Evolutionary conservation across 768 basidiomycete species (phyloP).

Genomic region (Grammothele lineata): DNA sequence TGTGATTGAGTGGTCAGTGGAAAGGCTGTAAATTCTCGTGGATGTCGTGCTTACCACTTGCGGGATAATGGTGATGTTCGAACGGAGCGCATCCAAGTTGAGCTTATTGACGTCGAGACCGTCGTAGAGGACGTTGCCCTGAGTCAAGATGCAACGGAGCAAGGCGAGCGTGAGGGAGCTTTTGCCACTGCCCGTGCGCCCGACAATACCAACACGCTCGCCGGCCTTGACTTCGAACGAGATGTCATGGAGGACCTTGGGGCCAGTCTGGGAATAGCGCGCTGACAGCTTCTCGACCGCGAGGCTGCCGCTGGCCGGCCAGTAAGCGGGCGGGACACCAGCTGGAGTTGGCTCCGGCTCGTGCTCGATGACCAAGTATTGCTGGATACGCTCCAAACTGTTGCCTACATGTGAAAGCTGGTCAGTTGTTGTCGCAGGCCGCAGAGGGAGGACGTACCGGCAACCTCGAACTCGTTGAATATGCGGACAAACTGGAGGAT

Average conservation of each 20-base stretch:
- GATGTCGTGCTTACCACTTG: slow-evolving; percentile 44
- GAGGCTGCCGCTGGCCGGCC: slow-evolving; percentile 54
- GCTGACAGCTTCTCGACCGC: slow-evolving; percentile 48
- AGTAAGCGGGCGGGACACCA: slow-evolving; percentile 49
- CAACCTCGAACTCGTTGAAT: slow-evolving; percentile 38
- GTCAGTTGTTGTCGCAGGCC: neutral
- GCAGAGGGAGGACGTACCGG: slow-evolving; percentile 22
- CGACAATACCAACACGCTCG: slow-evolving; percentile 48
- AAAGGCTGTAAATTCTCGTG: too few relatives aligned
- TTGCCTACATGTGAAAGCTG: neutral
- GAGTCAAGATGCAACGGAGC: slow-evolving; percentile 48
- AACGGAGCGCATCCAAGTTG: slow-evolving; percentile 49
- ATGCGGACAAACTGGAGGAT: slow-evolving; percentile 44
- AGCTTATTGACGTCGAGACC: slow-evolving; percentile 39
- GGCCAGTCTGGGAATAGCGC: slow-evolving; percentile 42
- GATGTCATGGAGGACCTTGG: slow-evolving; percentile 45
- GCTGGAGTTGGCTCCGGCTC: slow-evolving; percentile 31
- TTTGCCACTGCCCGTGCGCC: slow-evolving; percentile 53
- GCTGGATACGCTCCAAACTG: slow-evolving; percentile 47
- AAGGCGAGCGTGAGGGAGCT: slow-evolving; percentile 48
- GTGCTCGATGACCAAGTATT: slow-evolving; percentile 53
- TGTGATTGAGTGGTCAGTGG: neutral
- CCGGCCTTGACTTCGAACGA: slow-evolving; percentile 46
- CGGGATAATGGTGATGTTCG: slow-evolving; percentile 55
- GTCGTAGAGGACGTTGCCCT: slow-evolving; percentile 47